Evolutionary conservation across 495 filamentous ascomycete species (phyloP).

Genomic region (Penicillium malachiteum): DNA sequence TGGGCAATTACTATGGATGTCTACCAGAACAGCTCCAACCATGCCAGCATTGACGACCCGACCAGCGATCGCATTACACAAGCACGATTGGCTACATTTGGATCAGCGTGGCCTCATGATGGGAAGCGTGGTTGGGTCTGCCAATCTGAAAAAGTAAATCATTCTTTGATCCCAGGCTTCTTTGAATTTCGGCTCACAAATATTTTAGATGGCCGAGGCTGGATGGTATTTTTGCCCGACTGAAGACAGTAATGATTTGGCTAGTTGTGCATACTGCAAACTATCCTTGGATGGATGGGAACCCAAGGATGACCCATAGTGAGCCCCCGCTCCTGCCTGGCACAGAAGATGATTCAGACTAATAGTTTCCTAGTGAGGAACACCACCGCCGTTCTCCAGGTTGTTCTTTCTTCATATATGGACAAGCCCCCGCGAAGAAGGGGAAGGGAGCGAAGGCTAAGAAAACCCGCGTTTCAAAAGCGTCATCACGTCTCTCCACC

Average conservation of each 20-base stretch:
- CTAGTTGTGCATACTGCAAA: conserved; percentile 83
- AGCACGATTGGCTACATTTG: conserved; percentile 80
- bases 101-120: conserved; percentile 79
- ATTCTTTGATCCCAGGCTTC: conserved; percentile 4
- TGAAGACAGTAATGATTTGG: conserved; percentile 75
- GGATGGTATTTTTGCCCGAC: conserved; percentile 93
- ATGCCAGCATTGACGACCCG: conserved; percentile 67
- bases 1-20: conserved; percentile 83
- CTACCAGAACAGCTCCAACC: conserved; percentile 62
- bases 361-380: conserved; percentile 63
- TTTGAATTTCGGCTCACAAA: conserved; percentile 12
- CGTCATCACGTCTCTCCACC: conserved; percentile 63
- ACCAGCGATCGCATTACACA: conserved; percentile 63
- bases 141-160: conserved; percentile 76
- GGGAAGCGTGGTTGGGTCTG: conserved; percentile 83
- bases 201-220: conserved; percentile 76
- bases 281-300: conserved; percentile 90
- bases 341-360: conserved; percentile 19
- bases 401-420: conserved; percentile 76
- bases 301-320: conserved; percentile 82
- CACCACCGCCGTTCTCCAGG: conserved; percentile 74
- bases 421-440: conserved; percentile 39
- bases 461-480: conserved; percentile 64
- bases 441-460: conserved; percentile 46
- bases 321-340: conserved; percentile 36